These are phyloP conservation scores for Oryza meridionalis DNA, from an alignment of 176 grass and related monocot species.

Conservation along the genomic window DNA sequence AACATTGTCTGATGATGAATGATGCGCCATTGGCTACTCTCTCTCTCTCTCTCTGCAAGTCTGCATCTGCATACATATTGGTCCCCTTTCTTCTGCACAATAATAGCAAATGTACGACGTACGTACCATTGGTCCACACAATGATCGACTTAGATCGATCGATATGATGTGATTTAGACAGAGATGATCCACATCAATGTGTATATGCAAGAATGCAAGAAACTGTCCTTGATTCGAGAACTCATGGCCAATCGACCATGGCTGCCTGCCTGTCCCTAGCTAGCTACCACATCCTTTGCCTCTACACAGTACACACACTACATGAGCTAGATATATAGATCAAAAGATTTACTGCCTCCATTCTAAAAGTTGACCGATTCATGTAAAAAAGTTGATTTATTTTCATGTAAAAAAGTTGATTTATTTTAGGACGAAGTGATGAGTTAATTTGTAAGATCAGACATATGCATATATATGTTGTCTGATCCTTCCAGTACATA, in stretches of 20 bases:
- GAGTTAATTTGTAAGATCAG: too few species aligned
- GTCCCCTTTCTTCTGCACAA: slow-evolving; percentile 50
- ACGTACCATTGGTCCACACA: slow-evolving; percentile 32
- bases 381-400: too few species aligned
- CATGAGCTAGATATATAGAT: neutral
- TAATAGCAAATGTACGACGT: slow-evolving; percentile 63
- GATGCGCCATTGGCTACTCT: neutral
- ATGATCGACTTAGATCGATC: slow-evolving; percentile 1
- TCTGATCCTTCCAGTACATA: too few species aligned
- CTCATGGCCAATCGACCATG: neutral
- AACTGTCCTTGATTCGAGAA: neutral
- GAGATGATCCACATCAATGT: neutral
- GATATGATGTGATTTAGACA: neutral
- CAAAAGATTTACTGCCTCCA: neutral
- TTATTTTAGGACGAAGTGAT: too few species aligned
- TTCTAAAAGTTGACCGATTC: too few species aligned
- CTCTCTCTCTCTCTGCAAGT: neutral
- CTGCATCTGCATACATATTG: slow-evolving; percentile 6
- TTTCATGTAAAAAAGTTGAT: too few species aligned
- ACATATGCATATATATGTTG: too few species aligned
- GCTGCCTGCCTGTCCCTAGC: neutral
- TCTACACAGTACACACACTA: neutral
- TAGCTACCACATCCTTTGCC: neutral
- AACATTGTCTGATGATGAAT: slow-evolving; percentile 14
- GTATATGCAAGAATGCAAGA: neutral